Conservation (phyloP, 2,329 filamentous ascomycete species). For the Botrytis byssoidea region DNA sequence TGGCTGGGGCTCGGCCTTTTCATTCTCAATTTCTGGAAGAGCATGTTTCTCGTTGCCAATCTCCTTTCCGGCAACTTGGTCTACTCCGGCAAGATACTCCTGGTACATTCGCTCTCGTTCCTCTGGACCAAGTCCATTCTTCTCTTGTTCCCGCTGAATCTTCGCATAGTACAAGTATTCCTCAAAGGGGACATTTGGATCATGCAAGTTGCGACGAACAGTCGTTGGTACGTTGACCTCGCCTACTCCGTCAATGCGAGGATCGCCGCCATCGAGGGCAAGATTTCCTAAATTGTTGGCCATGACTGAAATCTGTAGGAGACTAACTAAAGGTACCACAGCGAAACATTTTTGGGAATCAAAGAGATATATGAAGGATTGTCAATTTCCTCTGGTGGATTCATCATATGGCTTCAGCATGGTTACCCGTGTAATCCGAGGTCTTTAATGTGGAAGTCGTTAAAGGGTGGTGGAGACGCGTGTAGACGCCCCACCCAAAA, state of each 20-base stretch:
- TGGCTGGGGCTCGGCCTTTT: not conserved
- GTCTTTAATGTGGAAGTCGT: not conserved
- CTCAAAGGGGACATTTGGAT: slow-evolving; percentile 37
- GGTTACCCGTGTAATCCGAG: not conserved
- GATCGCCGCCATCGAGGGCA: slow-evolving; percentile 18
- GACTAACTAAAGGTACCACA: not conserved
- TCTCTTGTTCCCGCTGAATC: slow-evolving; percentile 35
- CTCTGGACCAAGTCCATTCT: slow-evolving; percentile 22
- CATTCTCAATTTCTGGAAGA: not conserved
- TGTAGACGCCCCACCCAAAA: not conserved
- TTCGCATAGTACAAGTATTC: slow-evolving; percentile 40
- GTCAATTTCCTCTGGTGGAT: not conserved
- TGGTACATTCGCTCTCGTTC: slow-evolving; percentile 30
- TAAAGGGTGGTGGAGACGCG: not conserved
- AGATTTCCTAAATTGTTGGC: slow-evolving; percentile 20
- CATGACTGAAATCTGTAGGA: slow-evolving; percentile 5
- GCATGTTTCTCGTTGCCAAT: slow-evolving; percentile 18
- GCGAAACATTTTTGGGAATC: not conserved
- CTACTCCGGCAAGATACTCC: slow-evolving; percentile 12
- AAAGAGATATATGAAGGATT: slow-evolving; percentile 8
- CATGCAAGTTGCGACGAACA: slow-evolving; percentile 28
- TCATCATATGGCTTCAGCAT: not conserved
- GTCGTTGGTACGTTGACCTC: slow-evolving; percentile 1
- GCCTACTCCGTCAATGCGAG: slow-evolving; percentile 18
- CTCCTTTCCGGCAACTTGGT: slow-evolving; percentile 14